Percentiles rank a stretch among this genome's conserved stretches.
These are phyloP conservation scores for Chytriomyces sp. DNA, from an alignment of 192 early-diverging fungal genomes.

Conservation along the genomic window DNA sequence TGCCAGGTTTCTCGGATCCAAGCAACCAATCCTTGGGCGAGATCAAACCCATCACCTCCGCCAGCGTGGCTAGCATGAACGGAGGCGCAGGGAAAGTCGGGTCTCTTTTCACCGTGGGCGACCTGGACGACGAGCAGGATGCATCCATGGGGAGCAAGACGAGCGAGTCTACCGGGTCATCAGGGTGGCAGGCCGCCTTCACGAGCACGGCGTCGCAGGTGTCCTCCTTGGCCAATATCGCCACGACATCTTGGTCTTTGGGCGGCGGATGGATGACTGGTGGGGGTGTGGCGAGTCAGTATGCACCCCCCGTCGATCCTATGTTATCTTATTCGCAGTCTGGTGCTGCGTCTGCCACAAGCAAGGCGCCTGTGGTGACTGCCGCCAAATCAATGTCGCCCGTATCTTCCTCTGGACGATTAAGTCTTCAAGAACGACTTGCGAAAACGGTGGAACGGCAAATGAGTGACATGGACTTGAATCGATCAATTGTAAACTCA, in stretches of 20 bases:
- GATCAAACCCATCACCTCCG: background rate
- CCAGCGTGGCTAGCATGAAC: background rate
- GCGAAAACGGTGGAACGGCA: conserved; percentile 15
- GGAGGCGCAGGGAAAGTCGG: background rate
- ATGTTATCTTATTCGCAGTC: background rate
- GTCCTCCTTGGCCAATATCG: background rate
- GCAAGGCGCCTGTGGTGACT: background rate
- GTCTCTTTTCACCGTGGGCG: conserved; percentile 4
- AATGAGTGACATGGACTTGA: conserved; percentile 29
- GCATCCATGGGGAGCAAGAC: background rate
- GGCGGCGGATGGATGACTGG: conserved; percentile 9
- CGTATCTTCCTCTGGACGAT: background rate
- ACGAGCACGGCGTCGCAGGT: conserved; percentile 15
- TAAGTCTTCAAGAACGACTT: conserved; percentile 7
- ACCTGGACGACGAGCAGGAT: conserved; percentile 19
- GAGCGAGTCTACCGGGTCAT: background rate
- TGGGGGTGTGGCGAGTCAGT: background rate
- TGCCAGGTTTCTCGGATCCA: background rate
- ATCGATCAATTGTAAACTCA: background rate
- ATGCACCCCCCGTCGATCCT: conserved; percentile 1
- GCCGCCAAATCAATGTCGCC: background rate
- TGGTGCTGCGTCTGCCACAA: background rate
- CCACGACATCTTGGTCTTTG: background rate
- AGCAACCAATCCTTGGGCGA: conserved; percentile 5
- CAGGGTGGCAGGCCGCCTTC: conserved; percentile 18